Percentiles rank a stretch among this genome's conserved stretches.
Conservation (phyloP, 306 rosid genomes). For the Prunus campanulata region DNA sequence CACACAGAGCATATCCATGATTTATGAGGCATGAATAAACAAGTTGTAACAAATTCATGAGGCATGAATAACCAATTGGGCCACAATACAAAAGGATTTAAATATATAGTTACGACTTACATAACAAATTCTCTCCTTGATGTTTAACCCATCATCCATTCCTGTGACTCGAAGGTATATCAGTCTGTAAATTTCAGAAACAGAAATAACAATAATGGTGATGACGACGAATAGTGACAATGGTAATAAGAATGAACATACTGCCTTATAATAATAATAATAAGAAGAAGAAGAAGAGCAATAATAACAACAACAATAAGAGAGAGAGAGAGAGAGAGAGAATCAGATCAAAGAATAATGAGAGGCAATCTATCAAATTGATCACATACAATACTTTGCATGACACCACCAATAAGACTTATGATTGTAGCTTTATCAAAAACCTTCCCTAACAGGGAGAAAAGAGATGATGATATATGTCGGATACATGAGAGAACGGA, state of each 20-base stretch:
- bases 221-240: neutral
- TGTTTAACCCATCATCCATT: conserved; percentile 89
- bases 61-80: neutral
- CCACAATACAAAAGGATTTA: conserved; percentile 26
- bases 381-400: neutral
- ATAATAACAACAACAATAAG: too few relatives aligned
- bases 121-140: conserved; percentile 78
- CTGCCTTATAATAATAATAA: neutral
- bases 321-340: conserved; percentile 4
- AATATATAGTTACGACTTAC: conserved; percentile 47
- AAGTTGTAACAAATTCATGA: neutral
- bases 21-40: neutral
- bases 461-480: neutral
- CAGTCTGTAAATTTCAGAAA: conserved; percentile 53
- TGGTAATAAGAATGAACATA: neutral
- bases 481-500: neutral
- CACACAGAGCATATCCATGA: neutral
- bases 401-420: neutral
- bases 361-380: neutral
- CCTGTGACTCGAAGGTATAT: conserved; percentile 89
- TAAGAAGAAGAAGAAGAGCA: too few relatives aligned
- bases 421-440: neutral
- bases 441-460: neutral
- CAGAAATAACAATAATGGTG: neutral
- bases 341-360: too few relatives aligned